phyloP scores from a whole-genome alignment of 1,139 yeast genomes.

The Suhomyces atakaporum region DNA sequence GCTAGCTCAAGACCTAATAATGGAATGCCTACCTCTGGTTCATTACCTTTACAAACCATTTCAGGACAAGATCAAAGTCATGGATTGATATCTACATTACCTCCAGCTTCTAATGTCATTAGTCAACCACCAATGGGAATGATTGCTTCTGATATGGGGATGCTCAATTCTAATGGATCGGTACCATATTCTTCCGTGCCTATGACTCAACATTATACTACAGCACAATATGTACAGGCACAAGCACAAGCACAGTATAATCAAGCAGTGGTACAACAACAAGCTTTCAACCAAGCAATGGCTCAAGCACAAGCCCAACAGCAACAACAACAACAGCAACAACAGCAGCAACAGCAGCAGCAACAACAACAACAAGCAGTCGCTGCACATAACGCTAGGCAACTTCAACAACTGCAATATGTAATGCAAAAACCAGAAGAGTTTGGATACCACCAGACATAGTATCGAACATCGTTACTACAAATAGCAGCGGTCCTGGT shows the following conservation, averaged over 20 bases:
- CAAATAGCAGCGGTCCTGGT: too few species aligned
- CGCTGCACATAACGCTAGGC: conserved; percentile 12
- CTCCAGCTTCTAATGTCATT: conserved; percentile 11
- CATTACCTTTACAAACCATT: conserved; percentile 6
- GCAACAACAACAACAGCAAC: conserved; percentile 18
- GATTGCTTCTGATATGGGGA: conserved; percentile 16
- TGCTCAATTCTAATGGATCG: conserved; percentile 11
- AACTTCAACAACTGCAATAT: conserved; percentile 17
- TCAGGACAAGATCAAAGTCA: conserved; percentile 6
- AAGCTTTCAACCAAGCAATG: conserved; percentile 20
- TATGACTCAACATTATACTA: conserved; percentile 12
- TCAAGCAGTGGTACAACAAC: conserved; percentile 19
- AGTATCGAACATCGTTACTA: too few species aligned
- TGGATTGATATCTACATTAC: conserved; percentile 11
- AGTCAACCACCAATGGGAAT: conserved; percentile 15
- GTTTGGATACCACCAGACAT: conserved; percentile 1
- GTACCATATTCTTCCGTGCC: conserved; percentile 12
- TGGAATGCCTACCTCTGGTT: conserved; percentile 1
- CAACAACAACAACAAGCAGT: conserved; percentile 5
- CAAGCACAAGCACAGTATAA: conserved; percentile 15
- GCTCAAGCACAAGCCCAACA: conserved; percentile 20
- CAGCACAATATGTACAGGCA: conserved; percentile 14
- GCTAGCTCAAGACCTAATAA: neutral
- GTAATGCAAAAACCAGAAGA: conserved; percentile 14
- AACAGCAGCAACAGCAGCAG: conserved; percentile 9